Base-by-base conservation (phyloP, 352 stramenopile genomes). In the Pilasporangium apinafurcum region DNA sequence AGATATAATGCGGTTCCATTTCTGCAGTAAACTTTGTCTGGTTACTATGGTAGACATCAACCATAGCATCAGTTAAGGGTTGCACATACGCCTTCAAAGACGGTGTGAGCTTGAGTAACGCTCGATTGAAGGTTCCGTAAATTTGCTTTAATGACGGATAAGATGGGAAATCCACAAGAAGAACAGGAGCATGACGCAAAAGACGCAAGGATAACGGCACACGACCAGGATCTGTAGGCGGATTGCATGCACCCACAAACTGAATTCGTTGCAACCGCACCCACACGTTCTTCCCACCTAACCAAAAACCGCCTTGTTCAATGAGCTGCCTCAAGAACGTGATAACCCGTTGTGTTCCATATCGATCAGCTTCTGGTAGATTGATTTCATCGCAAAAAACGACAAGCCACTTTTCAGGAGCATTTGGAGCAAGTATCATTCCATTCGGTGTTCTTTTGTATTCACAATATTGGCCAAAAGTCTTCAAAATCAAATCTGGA, bases 351-450 rank as follows among this genome's bases (percentile, higher is more conserved):
- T 99, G 97, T 7, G 97, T 99, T 25, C 97, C 97, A 64, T 99
- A 99, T 8, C 72, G 69, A 67, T 99, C 97, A 27, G 96, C 76
- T 44, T 97, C 92, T 0, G 97, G 97, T 37, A 99, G 77, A 69
- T 99, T 99, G 51, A 99, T 98, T 79, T 99, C 97, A 68, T 99
- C 97, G 46, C 96, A 99, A 62, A 99, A 99, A 6, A 99, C 90
- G 39, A 99, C 96, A 2, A 99, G 81, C 96, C 95, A 99, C 54
- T 96, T 98, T 48, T 96, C 95, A 29, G 68, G 89, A 62, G 62
- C 95, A 62, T 77, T 88, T 13, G 97, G 96, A 40, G 96, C 80
- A 27, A 99, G 69, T 20, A 99, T 65, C 67, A 98, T 94, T 37
- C 97, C 96, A 54, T 93, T 96, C 13, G 92, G 95, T 41, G 95